Base-by-base conservation (phyloP, 2,329 filamentous ascomycete genomes). In the Elsinoe arachidis region DNA sequence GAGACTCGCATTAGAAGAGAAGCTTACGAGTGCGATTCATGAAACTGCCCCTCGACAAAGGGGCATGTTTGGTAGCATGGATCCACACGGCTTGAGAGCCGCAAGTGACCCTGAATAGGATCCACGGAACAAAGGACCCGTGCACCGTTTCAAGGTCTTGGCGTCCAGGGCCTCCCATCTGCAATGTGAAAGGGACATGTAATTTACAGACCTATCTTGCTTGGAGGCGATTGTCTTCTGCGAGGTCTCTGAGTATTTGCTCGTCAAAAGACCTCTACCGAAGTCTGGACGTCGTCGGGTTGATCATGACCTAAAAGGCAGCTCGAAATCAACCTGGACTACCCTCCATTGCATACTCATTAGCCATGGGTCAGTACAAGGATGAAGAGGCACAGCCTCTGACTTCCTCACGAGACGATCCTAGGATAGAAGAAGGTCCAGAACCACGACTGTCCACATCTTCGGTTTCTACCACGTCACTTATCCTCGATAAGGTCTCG, bases 381-480 rank as follows among this genome's bases (percentile, higher is more conserved):
- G 69, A 73, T 61, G 74, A 77, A 65, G 74, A 78, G 68, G 69
- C 71, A 57, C 69, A 73, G 64, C 74, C 75, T 59, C 69, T 78
- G 19, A 73, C 70, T 26, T 65, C 66, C 49, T 63, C 49, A 17
- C 49, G 23, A 15, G 33, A 53, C 15, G 49, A 53, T 21, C 23
- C 34, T 14, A 53, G 35, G 33, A 39, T 53, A 35, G 49, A 53
- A 26, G 49, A 53, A 35, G 49, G 49, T 23, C 49, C 39, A 56
- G 70, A 70, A 61, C 65, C 63, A 5, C 67, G 68, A 55, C 80
- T 79, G 61, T 89, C 88, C 2, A 70, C 81, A 46, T 88, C 86
- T n/a, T 86, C 86, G 39, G 84, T 84, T n/a, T 93, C 88, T 34
- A 92, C 88, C 10, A 90, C 86, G 3, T 92, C 88, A 64, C 78